Conservation (phyloP, 371 early-diverging fungal genomes). For the Choanephora cucurbitarum region DNA sequence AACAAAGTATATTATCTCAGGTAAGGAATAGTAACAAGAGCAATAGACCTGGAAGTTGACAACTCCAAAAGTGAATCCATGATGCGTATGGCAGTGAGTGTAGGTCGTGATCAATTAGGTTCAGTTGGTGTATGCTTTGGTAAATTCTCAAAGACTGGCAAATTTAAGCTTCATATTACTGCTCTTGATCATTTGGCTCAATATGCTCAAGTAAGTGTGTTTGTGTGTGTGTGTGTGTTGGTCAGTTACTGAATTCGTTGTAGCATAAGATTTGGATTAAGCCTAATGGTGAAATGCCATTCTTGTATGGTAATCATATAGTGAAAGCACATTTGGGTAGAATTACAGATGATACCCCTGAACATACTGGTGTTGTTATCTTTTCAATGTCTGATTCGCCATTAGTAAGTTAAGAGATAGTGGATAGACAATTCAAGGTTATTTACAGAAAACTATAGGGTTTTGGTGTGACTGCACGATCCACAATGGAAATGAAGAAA, state of each 20-base stretch:
- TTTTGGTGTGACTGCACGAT: slow-evolving; percentile 97
- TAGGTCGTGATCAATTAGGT: slow-evolving; percentile 87
- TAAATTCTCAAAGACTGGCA: slow-evolving; percentile 97
- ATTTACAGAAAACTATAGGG: slow-evolving; percentile 61
- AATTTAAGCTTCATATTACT: slow-evolving; percentile 96
- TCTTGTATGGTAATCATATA: slow-evolving; percentile 98
- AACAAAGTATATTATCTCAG: slow-evolving; percentile 95
- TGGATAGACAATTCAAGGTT: neutral
- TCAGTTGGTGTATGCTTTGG: slow-evolving; percentile 97
- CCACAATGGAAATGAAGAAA: slow-evolving; percentile 87
- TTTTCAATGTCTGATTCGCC: slow-evolving; percentile 94
- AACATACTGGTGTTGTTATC: slow-evolving; percentile 97
- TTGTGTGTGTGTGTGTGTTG: neutral
- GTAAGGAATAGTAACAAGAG: slow-evolving; percentile 33
- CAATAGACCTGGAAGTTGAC: neutral
- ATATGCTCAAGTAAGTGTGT: slow-evolving; percentile 81
- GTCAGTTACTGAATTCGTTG: no score
- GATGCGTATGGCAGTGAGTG: slow-evolving; percentile 83
- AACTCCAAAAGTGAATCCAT: slow-evolving; percentile 78
- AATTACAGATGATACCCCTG: slow-evolving; percentile 97
- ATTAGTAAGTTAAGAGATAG: slow-evolving; percentile 54
- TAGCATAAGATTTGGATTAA: slow-evolving; percentile 93
- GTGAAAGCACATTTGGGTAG: slow-evolving; percentile 97
- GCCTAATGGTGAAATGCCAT: slow-evolving; percentile 99
- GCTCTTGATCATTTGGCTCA: slow-evolving; percentile 91